These are phyloP conservation scores for Phytophthora tubulina DNA, from an alignment of 352 stramenopile genomes.

Conservation along the genomic window DNA sequence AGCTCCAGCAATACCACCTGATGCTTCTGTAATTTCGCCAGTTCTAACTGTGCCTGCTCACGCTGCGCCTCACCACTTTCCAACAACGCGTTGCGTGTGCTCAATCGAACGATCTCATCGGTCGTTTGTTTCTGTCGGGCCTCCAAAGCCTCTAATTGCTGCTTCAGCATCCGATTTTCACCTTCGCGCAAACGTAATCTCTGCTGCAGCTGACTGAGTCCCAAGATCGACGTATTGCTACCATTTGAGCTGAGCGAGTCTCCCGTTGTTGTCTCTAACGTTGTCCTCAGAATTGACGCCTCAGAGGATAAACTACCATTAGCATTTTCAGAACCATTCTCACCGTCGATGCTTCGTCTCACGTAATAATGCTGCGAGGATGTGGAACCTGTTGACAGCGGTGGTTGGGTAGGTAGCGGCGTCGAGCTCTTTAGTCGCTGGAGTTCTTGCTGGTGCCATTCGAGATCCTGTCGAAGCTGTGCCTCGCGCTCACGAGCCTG, in stretches of 20 bases:
- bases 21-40: constrained; percentile 72
- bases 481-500: constrained; percentile 52
- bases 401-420: constrained; percentile 11
- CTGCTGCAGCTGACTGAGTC: constrained; percentile 80
- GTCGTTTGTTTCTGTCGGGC: constrained; percentile 73
- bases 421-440: constrained; percentile 48
- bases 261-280: constrained; percentile 50
- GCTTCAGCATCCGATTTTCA: constrained; percentile 78
- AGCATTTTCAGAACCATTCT: constrained; percentile 19
- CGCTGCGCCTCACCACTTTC: constrained; percentile 67
- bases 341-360: constrained; percentile 29
- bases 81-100: constrained; percentile 76
- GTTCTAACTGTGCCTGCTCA: constrained; percentile 56
- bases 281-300: constrained; percentile 70
- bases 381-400: constrained; percentile 33
- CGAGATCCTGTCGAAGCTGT: constrained; percentile 65
- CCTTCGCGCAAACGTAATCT: constrained; percentile 75
- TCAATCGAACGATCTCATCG: constrained; percentile 80
- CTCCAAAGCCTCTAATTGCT: constrained; percentile 72
- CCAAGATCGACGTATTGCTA: constrained; percentile 68
- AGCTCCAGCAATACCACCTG: constrained; percentile 86
- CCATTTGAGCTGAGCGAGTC: constrained; percentile 41
- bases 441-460: constrained; percentile 72
- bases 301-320: constrained; percentile 41
- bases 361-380: constrained; percentile 36